phyloP scores from a whole-genome alignment of 2,329 filamentous ascomycete genomes.

The Colletotrichum chlorophyti region DNA sequence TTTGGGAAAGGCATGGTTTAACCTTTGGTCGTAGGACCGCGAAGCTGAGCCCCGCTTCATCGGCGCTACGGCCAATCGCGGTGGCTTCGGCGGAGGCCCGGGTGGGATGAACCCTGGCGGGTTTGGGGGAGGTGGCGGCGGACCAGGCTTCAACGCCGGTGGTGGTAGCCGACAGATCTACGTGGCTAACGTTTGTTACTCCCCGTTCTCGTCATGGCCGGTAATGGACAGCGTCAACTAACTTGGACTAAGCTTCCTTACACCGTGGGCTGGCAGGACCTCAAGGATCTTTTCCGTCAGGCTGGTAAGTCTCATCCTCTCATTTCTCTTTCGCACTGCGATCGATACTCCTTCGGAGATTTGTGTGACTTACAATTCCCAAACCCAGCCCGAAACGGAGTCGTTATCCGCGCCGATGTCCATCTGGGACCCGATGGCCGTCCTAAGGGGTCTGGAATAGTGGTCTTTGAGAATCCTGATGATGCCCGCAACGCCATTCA shows the following conservation, averaged over 20 bases:
- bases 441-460: conserved; percentile 95
- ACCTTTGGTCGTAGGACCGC: conserved; percentile 73
- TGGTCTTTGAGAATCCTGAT: conserved; percentile 93
- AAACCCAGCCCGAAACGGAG: conserved; percentile 65
- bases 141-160: conserved; percentile 56
- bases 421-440: conserved; percentile 90
- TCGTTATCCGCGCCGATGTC: conserved; percentile 93
- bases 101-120: conserved; percentile 61
- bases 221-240: conserved; percentile 36
- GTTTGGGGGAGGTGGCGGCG: conserved; percentile 52
- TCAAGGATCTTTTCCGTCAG: conserved; percentile 98
- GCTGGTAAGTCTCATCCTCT: conserved; percentile 73
- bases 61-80: conserved; percentile 70
- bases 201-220: conserved; percentile 32
- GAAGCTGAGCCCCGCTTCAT: conserved; percentile 98
- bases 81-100: conserved; percentile 65
- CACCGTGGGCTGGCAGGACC: conserved; percentile 97
- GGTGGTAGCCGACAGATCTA: conserved; percentile 87
- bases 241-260: conserved; percentile 78
- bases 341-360: conserved; percentile 2
- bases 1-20: background rate
- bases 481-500: conserved; percentile 96
- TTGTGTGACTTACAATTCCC: background rate
- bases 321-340: background rate
- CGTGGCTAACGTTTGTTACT: conserved; percentile 91